Evolutionary conservation across 2,329 filamentous ascomycete genomes (phyloP).

Genomic region (Cercospora sp.): DNA sequence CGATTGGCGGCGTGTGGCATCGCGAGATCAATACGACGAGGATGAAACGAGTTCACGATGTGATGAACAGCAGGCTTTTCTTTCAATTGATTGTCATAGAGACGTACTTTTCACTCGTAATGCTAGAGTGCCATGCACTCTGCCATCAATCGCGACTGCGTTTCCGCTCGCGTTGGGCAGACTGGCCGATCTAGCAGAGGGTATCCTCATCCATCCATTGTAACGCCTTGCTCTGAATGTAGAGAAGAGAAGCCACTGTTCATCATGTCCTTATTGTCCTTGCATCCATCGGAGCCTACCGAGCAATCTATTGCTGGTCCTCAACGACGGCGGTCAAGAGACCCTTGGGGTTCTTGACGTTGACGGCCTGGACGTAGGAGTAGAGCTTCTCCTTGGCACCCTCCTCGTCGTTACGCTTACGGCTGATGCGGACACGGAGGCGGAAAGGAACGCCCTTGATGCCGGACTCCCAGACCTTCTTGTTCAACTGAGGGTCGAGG

Average conservation of each 20-base stretch:
- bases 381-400: conserved; percentile 99
- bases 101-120: conserved; percentile 15
- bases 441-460: conserved; percentile 99
- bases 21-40: background rate
- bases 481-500: conserved; percentile 98
- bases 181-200: background rate
- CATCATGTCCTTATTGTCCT: background rate
- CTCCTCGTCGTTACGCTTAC: conserved; percentile 99
- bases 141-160: background rate
- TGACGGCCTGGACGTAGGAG: conserved; percentile 99
- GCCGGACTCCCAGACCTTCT: conserved; percentile 99
- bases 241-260: background rate
- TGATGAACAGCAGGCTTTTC: conserved; percentile 12
- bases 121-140: background rate
- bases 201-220: conserved; percentile 6
- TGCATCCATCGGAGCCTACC: background rate
- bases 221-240: conserved; percentile 9
- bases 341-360: conserved; percentile 99
- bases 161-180: background rate
- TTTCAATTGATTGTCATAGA: conserved; percentile 15
- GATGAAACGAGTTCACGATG: background rate
- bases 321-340: conserved; percentile 87
- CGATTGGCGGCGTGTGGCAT: background rate
- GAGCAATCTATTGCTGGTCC: conserved; percentile 46
- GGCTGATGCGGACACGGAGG: conserved; percentile 95